Base-by-base conservation (phyloP, 495 filamentous ascomycete genomes). In the Hyphodiscus hymeniophilus region DNA sequence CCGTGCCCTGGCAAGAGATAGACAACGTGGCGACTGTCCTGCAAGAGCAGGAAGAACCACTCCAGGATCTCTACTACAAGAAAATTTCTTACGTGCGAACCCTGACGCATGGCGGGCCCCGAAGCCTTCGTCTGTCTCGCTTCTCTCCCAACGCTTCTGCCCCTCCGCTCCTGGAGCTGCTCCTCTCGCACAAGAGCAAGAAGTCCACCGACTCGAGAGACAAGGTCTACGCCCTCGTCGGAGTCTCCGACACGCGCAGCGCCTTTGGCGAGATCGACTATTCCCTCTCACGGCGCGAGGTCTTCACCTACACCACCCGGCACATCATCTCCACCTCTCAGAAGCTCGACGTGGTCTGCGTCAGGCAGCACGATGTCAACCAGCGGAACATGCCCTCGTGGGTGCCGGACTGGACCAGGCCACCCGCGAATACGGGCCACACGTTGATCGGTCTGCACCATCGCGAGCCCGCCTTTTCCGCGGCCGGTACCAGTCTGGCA, bases 201-300 rank as follows among this genome's bases (percentile, higher is more conserved):
- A 34, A 47, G 12, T 59, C 56, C 1, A 56, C 48, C 0, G 56
- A 59, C 38, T 48, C 52, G 2, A 50, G 44, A 33, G 56, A 59
- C 31, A 59, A 56, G 38, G 56, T 59, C 0, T 55, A 47, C 47
- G 56, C 56, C 7, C 26, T 59, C 13, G 44, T 59, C 21, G 56
- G 56, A 34, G 49, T 59, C 5, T 55, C 51, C 3, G 22, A 20
- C 22, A 43, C 47, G 7, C 18, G 41, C 5, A 23, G 55, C 7
- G 38, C 32, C 6, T 58, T 54, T 47, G 55, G 55, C 3, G 7
- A 15, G 1, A 45, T 51, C 1, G 52, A 59, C 31, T 59, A 59
- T 30, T 40, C 43, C 3, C 39, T 26, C 5, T 49, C 48, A 3
- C 23, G 51, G 16, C 6, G 21, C 2, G 40, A 52, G 1, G 38